Percentiles rank a stretch among this genome's conserved stretches.
phyloP scores from a whole-genome alignment of 371 early-diverging fungal species.

The Lichtheimia corymbifera region DNA sequence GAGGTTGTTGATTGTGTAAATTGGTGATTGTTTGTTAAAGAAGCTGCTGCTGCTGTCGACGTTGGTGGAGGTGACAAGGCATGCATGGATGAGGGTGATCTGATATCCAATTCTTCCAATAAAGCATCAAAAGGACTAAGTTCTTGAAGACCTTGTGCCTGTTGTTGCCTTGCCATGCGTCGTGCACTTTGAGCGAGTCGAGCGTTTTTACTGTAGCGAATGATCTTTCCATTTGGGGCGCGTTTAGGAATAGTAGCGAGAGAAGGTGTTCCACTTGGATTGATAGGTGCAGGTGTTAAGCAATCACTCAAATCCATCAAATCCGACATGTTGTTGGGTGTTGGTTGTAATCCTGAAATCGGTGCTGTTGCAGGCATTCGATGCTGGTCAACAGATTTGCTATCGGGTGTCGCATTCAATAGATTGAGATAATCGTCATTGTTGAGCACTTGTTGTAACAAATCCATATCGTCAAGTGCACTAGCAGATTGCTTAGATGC shows the following conservation, averaged over 20 bases:
- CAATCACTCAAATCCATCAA: constrained; percentile 14
- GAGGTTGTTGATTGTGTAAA: too few species aligned
- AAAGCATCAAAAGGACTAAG: constrained; percentile 12
- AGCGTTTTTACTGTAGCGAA: constrained; percentile 43
- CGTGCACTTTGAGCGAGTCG: constrained; percentile 39
- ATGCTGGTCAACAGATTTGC: not conserved
- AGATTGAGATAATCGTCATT: constrained; percentile 14
- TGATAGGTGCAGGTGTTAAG: constrained; percentile 7
- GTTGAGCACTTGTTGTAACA: constrained; percentile 27
- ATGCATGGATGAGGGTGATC: not conserved
- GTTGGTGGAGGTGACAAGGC: not conserved
- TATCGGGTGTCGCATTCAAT: constrained; percentile 1
- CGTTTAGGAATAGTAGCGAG: constrained; percentile 33
- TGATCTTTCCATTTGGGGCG: constrained; percentile 41
- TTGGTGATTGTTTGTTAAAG: not conserved
- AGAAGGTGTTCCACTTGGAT: not conserved
- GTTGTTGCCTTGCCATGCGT: constrained; percentile 35
- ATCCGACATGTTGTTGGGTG: not conserved
- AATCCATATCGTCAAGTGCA: constrained; percentile 28
- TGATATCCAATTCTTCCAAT: constrained; percentile 14
- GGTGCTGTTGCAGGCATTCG: not conserved
- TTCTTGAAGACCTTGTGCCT: constrained; percentile 11
- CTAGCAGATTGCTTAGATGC: constrained; percentile 1
- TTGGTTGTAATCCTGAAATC: not conserved
- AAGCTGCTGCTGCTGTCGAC: not conserved